Base-by-base conservation (phyloP, 352 stramenopile species). In the Thalassiosira mediterranea region DNA sequence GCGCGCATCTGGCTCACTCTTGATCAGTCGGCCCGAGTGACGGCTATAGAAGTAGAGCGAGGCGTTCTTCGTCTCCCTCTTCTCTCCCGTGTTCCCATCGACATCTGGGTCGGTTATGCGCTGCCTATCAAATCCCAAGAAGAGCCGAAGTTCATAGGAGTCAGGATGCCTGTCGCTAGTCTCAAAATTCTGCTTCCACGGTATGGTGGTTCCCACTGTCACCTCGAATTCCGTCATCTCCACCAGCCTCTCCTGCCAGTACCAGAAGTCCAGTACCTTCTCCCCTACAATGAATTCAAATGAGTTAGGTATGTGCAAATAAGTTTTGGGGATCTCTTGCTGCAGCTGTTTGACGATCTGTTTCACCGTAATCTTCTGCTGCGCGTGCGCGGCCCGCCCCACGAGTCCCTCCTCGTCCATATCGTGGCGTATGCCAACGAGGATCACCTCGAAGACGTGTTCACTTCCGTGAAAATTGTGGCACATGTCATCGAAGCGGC, bases 21-120 rank as follows among this genome's bases (percentile, higher is more conserved):
- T 85, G 29, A 88, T 84, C 10, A 88, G 54, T 37, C 77, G 59
- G 10, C 81, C 81, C 2, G 61, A 77, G 29, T 83, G 49, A 31
- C 76, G 72, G 51, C 72, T 84, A 53, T 88, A 86, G 25, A 84
- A 31, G 37, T 73, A 86, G 1, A 88, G 17, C 3, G 44, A 67
- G 32, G 48, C 51, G n/a, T n/a, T n/a, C n/a, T n/a, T n/a, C n/a
- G n/a, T n/a, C 11, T 28, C 29, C 13, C 59, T 76, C 47, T 58
- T 10, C 0, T 58, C 42, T 10, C 25, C 31, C 11, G 72, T 46
- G 32, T 59, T 62, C n/a, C n/a, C n/a, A n/a, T n/a, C n/a, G n/a
- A n/a, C n/a, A n/a, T n/a, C n/a, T n/a, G n/a, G n/a, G n/a, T n/a
- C n/a, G n/a, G n/a, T n/a, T n/a, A n/a, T n/a, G 4, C 63, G 34